Evolutionary conservation across 176 grass and related monocot genomes (phyloP).

Genomic region (Raddia guianensis): DNA sequence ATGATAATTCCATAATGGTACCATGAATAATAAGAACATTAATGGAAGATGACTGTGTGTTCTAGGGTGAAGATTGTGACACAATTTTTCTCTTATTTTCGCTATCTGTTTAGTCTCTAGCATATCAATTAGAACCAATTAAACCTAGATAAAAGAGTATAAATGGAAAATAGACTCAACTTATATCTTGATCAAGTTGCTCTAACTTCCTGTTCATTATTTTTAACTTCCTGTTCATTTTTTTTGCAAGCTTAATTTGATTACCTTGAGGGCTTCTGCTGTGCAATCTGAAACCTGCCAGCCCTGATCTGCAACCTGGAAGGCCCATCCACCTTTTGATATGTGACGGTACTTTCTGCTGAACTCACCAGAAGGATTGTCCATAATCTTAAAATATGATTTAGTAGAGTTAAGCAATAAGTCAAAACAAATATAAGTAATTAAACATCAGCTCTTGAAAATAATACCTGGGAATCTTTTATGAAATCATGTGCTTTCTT

Average conservation of each 20-base stretch:
- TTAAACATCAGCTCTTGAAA: constrained; percentile 13
- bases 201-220: neutral
- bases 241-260: constrained; percentile 2
- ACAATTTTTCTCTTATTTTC: neutral
- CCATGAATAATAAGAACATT: constrained; percentile 28
- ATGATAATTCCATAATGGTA: constrained; percentile 17
- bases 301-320: constrained; percentile 68
- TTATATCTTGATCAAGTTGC: neutral
- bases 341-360: constrained; percentile 55
- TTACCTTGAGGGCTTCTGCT: constrained; percentile 84
- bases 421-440: constrained; percentile 24
- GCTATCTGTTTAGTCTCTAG: constrained; percentile 1
- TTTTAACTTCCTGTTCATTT: neutral
- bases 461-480: constrained; percentile 71
- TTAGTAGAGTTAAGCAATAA: constrained; percentile 44
- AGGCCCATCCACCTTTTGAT: constrained; percentile 80
- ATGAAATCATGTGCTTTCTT: constrained; percentile 70
- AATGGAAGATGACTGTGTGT: neutral
- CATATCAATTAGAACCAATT: constrained; percentile 17
- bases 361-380: constrained; percentile 67
- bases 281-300: constrained; percentile 85
- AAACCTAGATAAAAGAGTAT: neutral
- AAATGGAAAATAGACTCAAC: neutral
- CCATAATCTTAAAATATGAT: constrained; percentile 61
- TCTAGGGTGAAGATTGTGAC: constrained; percentile 1